Base-by-base conservation (phyloP, 805 yeast species). In the Ogataea nonfermentans region DNA sequence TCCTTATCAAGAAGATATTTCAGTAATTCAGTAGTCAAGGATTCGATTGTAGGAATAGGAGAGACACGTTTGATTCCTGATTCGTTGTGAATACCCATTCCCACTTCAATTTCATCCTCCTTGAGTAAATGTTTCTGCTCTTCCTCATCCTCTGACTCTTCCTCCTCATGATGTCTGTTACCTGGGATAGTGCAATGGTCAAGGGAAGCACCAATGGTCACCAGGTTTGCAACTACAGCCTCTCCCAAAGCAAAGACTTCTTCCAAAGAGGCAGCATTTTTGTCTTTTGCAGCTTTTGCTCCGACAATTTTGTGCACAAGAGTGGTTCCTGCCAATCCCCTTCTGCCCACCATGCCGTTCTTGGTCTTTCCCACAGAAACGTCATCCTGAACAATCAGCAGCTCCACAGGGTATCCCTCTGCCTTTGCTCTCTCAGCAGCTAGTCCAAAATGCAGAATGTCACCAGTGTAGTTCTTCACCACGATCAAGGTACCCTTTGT, bases 71-170 rank as follows among this genome's bases (percentile, higher is more conserved):
- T 70, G 42, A 80, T 80, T 46, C 97, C 97, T 1, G 96, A 93
- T 61, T 90, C 98, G 55, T 90, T 90, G 63, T 90, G 98, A 45
- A 90, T 90, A 31, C 98, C 98, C 80, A 90, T 82, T 19, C 98
- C 98, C 43, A 90, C 72, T 61, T 90, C 98, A 57, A 84, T 82
- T 61, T 85, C 87, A 42, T 79, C 68, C 4, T 62, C 71, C 19
- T 65, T 72, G 46, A 87, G 72, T 40, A 63, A 60, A 36, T 62
- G 65, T 6, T 51, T 33, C n/a, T 52, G 46, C 23, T 62, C 63
- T 31, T 71, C 78, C 30, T 66, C 59, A 19, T 57, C 60, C 9
- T 50, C 53, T n/a, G 44, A 46, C 3, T 45, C 48, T 8, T 51
- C 55, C 23, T 70, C 67, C 53, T 75, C 82, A 39, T 70, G 72